Conservation (phyloP, 2,329 filamentous ascomycete species). For the Biscogniauxia sp. region DNA sequence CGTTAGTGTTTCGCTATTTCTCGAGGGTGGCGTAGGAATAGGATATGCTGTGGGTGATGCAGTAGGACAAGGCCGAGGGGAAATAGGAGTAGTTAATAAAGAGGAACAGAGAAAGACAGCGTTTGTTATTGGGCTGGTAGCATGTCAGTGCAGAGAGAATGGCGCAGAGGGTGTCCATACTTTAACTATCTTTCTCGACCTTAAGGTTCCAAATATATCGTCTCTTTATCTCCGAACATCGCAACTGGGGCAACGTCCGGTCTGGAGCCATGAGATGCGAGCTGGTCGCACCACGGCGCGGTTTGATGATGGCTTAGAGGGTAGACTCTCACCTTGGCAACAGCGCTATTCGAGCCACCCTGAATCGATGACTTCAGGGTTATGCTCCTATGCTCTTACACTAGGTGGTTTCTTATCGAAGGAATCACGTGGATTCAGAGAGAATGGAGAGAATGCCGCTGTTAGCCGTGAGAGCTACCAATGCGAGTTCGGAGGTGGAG, state of each 20-base stretch:
- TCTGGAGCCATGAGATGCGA: constrained; percentile 6
- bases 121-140: neutral
- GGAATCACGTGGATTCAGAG: constrained; percentile 29
- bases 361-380: constrained; percentile 26
- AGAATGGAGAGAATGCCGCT: constrained; percentile 30
- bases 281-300: constrained; percentile 19
- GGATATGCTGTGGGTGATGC: neutral
- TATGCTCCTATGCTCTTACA: constrained; percentile 18
- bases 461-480: constrained; percentile 26
- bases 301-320: neutral
- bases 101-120: neutral
- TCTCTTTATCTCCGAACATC: constrained; percentile 29
- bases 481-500: neutral
- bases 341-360: constrained; percentile 23
- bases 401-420: constrained; percentile 30
- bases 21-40: neutral
- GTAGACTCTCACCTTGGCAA: neutral
- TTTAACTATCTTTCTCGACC: constrained; percentile 14
- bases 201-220: constrained; percentile 5
- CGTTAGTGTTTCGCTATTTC: constrained; percentile 11
- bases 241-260: constrained; percentile 11
- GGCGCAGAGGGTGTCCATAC: constrained; percentile 10
- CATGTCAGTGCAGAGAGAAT: neutral
- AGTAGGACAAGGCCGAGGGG: neutral
- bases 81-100: neutral